Conservation (phyloP, 2,329 filamentous ascomycete genomes). For the Tolypocladium tropicale region DNA sequence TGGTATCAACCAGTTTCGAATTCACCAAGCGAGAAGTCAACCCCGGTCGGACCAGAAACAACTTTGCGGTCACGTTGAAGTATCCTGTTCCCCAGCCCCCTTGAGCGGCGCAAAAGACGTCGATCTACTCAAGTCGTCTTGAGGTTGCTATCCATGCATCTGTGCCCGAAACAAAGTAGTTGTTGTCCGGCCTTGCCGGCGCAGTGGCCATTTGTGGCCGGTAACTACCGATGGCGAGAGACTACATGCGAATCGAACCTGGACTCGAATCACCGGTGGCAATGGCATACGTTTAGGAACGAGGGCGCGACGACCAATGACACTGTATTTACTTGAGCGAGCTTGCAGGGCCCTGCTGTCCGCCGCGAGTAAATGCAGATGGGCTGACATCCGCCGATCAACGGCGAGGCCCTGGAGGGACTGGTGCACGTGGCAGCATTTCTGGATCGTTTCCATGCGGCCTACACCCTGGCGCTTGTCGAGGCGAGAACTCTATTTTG, state of each 20-base stretch:
- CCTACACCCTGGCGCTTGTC: no score
- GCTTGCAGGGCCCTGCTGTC: background rate
- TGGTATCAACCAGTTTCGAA: constrained; percentile 5
- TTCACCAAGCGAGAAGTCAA: constrained; percentile 63
- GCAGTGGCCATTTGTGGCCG: background rate
- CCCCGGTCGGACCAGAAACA: constrained; percentile 70
- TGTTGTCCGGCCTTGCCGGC: background rate
- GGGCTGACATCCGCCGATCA: background rate
- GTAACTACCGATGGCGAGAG: background rate
- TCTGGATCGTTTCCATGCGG: background rate
- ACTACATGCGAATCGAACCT: no score
- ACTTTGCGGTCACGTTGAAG: constrained; percentile 70
- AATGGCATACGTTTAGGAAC: background rate
- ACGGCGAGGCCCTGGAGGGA: background rate
- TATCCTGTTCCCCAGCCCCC: background rate
- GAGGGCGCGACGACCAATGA: background rate
- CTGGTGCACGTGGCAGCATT: background rate
- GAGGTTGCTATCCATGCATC: background rate
- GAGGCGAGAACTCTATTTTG: no score
- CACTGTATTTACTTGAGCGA: background rate
- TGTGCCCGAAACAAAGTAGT: background rate
- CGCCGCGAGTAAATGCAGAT: background rate
- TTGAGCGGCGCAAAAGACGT: background rate
- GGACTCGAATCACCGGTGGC: background rate
- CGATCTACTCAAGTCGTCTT: background rate